phyloP scores from a whole-genome alignment of 140 eudicot species.

The Ambrosia hybrid region DNA sequence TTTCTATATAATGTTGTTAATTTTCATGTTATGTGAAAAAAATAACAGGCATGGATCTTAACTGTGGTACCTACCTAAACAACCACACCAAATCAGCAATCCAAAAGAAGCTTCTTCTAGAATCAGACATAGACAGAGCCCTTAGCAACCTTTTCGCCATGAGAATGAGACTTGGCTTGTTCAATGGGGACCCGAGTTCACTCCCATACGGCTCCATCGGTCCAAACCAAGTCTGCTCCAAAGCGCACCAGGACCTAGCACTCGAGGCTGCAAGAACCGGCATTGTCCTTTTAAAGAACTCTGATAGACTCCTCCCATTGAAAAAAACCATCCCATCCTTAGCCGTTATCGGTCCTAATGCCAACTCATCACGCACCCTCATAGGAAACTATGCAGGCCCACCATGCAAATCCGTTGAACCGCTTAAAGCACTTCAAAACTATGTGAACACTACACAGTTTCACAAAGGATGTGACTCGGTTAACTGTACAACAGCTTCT shows the following conservation, averaged over 20 bases:
- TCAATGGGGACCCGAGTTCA: constrained; percentile 64
- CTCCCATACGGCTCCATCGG: constrained; percentile 53
- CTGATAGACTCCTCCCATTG: constrained; percentile 65
- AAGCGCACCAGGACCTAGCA: constrained; percentile 63
- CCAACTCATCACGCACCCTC: constrained; percentile 51
- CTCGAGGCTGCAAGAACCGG: constrained; percentile 85
- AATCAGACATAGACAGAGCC: constrained; percentile 76
- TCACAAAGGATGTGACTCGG: constrained; percentile 62
- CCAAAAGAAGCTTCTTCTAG: constrained; percentile 51
- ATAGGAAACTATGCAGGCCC: constrained; percentile 87
- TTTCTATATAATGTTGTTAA: too few relatives aligned
- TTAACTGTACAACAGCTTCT: constrained; percentile 55
- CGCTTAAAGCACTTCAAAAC: constrained; percentile 59
- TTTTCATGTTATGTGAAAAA: background rate
- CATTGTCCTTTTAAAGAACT: constrained; percentile 80
- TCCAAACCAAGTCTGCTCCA: constrained; percentile 62
- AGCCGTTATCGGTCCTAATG: constrained; percentile 91
- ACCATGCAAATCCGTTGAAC: constrained; percentile 66
- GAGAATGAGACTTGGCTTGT: constrained; percentile 80
- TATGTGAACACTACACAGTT: constrained; percentile 44
- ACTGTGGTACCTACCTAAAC: constrained; percentile 73
- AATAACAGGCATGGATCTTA: constrained; percentile 81
- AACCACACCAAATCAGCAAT: constrained; percentile 92
- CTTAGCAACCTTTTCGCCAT: constrained; percentile 77
- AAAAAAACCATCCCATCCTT: constrained; percentile 55